Evolutionary conservation across 202 grass and related monocot species (phyloP).

Genomic region (Hordeum pubiflorum): DNA sequence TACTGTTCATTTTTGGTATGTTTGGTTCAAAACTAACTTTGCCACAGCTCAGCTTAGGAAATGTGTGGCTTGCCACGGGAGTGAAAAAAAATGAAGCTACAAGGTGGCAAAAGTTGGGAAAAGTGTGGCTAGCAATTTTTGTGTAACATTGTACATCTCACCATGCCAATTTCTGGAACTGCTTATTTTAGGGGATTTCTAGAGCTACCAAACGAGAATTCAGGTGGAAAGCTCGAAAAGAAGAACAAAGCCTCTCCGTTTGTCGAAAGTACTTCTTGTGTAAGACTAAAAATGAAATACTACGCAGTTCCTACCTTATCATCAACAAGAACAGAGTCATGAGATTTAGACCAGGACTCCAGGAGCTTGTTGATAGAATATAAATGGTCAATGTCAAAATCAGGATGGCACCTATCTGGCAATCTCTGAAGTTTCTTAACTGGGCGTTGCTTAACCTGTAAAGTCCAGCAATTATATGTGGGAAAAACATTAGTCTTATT

Average conservation of each 20-base stretch:
- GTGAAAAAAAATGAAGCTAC: background rate
- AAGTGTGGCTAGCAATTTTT: background rate
- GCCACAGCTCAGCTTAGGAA: background rate
- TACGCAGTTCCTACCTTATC: conserved; percentile 43
- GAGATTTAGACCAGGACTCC: conserved; percentile 57
- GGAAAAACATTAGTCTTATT: background rate
- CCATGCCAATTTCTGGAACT: background rate
- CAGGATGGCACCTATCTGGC: conserved; percentile 43
- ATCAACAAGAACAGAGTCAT: conserved; percentile 56
- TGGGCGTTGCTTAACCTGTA: conserved; percentile 43
- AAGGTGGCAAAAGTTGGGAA: background rate
- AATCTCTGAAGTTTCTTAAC: conserved; percentile 47
- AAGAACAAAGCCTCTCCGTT: background rate
- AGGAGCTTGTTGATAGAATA: conserved; percentile 56
- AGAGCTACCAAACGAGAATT: background rate
- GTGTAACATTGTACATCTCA: background rate
- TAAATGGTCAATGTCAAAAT: conserved; percentile 58
- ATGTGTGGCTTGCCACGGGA: background rate
- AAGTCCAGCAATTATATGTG: conserved; percentile 20
- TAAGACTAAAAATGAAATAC: conserved; percentile 3
- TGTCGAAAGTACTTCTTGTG: background rate
- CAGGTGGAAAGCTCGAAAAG: background rate
- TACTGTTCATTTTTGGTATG: background rate
- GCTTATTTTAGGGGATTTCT: background rate
- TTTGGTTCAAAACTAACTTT: background rate